A percentile compares a stretch with the other conserved stretches of the same genome.
Evolutionary conservation across 331 rosid genomes (phyloP).

Genomic region (Pyracantha coccinea): DNA sequence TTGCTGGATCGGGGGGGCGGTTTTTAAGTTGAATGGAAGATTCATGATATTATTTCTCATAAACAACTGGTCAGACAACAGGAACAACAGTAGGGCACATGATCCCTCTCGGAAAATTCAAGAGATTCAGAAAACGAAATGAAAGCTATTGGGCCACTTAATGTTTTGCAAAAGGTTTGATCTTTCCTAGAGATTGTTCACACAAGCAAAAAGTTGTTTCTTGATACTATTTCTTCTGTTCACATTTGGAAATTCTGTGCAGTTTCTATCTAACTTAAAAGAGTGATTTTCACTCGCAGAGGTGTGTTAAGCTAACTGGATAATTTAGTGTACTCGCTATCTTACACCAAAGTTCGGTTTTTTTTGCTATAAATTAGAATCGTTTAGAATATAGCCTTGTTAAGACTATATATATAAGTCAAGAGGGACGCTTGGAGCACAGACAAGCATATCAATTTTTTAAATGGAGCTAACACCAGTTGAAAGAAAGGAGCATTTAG

Average conservation of each 20-base stretch:
- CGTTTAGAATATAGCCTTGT: neutral
- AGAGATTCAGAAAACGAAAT: neutral
- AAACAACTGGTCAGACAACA: neutral
- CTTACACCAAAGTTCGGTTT: neutral
- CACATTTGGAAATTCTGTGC: neutral
- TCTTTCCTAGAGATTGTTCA: neutral
- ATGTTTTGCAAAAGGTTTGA: neutral
- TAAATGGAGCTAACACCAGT: constrained; percentile 20
- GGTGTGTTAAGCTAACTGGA: neutral
- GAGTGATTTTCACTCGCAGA: neutral
- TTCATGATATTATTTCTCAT: neutral
- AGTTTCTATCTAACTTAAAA: neutral
- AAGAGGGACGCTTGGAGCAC: neutral
- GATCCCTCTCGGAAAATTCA: neutral
- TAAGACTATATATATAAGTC: neutral
- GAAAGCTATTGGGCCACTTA: neutral
- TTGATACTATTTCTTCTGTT: neutral
- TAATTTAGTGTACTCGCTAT: neutral
- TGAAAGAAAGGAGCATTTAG: constrained; percentile 18
- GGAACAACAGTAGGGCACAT: neutral
- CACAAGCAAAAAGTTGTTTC: neutral
- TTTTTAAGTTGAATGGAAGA: neutral
- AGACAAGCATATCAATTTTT: neutral
- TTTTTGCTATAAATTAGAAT: neutral
- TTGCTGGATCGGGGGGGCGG: neutral